Evolutionary conservation across 225 moss, liverwort and hornwort genomes (phyloP), one percentile per base, ranked within the genome.

Genomic region (Anthoceros angustus): DNA sequence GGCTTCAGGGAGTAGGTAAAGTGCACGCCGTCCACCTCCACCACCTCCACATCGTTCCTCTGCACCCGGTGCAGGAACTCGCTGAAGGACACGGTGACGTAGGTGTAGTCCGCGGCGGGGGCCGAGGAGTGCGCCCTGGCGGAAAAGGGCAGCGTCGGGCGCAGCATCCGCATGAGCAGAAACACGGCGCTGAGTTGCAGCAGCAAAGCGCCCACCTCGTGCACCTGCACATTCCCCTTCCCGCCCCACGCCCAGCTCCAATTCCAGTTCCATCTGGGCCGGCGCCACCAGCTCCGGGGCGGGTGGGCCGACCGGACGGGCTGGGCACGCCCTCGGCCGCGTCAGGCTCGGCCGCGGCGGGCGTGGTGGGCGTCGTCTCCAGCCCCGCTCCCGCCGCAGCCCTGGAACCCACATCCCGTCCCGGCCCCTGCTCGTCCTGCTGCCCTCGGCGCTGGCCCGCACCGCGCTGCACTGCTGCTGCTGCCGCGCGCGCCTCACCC

Each of bases 11-110:
- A 86, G 70, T 84, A 94, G 9, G 86, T 90, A 63, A 94, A 78
- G 69, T 94, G 93, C 49, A 80, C 87, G 20, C 93, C 93, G 69
- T 94, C 93, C 64, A 94, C 76, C 73, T 94, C 93, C 72, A 94
- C 87, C 55, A 76, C 90, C 68, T 87, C 84, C 63, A 94, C 83
- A 46, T 90, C 84, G 64, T 94, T 82, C 26, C 65, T 82, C 66
- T 77, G 73, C 66, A 90, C 80, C 73, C 83, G 81, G 73, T 78
- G 77, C 62, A 93, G 70, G 70, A 94, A 94, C 72, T 94, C 93
- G 77, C 93, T 94, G 76, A 94, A 94, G 10, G 86, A 80, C 72
- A 94, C 93, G 73, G 82, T 94, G 62, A 90, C 83, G 70, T 84
- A 86, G 43, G 84, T 67, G 16, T 76, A 75, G 66, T 85, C 82